phyloP scores from a whole-genome alignment of 495 filamentous ascomycete genomes.

The Aspergillus leporis region DNA sequence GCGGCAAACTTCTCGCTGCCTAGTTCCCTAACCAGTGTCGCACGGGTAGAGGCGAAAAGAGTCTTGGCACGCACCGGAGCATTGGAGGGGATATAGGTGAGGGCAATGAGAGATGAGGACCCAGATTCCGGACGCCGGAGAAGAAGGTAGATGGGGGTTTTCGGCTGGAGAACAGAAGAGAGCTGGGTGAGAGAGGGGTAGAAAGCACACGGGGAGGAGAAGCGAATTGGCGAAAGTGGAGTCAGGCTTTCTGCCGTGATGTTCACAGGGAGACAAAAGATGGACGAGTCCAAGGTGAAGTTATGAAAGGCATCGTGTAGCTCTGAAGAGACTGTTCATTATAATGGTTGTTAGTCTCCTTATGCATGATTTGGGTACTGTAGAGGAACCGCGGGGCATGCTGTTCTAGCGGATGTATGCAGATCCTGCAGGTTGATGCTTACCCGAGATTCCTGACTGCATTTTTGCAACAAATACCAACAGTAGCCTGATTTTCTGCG shows the following conservation, averaged over 20 bases:
- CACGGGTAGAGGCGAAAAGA: slow-evolving; percentile 85
- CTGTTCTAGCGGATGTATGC: not conserved
- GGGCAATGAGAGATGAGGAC: slow-evolving; percentile 59
- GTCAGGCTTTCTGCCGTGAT: slow-evolving; percentile 75
- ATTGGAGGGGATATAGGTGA: slow-evolving; percentile 88
- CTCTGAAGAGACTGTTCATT: slow-evolving; percentile 70
- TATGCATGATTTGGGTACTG: not conserved
- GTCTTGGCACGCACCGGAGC: slow-evolving; percentile 95
- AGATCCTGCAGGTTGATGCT: slow-evolving; percentile 10
- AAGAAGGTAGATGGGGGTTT: slow-evolving; percentile 79
- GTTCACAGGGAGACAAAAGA: slow-evolving; percentile 78
- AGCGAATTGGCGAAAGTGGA: slow-evolving; percentile 60
- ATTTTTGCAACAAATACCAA: slow-evolving; percentile 45
- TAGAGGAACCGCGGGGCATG: not conserved
- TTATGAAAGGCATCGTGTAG: slow-evolving; percentile 79
- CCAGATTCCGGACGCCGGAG: slow-evolving; percentile 64
- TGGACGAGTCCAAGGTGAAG: slow-evolving; percentile 61
- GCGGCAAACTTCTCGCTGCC: slow-evolving; percentile 87
- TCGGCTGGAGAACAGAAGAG: slow-evolving; percentile 69
- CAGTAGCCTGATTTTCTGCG: slow-evolving; percentile 3
- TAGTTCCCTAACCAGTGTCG: slow-evolving; percentile 81
- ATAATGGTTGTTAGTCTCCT: slow-evolving; percentile 14
- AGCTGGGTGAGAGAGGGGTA: slow-evolving; percentile 62
- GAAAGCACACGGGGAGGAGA: slow-evolving; percentile 52
- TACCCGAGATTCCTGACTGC: slow-evolving; percentile 90